Conservation (phyloP, 306 rosid species). For the Oxytropis ochrocephala region DNA sequence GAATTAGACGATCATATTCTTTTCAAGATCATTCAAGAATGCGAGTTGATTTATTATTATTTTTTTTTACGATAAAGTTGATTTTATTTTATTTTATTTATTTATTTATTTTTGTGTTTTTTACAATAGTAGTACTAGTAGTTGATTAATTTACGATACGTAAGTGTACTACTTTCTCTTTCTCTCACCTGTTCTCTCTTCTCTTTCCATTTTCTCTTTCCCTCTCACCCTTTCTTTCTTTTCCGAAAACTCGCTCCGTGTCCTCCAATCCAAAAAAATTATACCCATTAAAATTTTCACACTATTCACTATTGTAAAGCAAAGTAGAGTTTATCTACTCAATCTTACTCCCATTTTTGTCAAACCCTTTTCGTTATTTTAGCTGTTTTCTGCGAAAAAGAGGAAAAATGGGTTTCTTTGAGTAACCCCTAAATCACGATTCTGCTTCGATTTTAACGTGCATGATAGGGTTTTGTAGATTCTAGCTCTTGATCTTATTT, state of each 20-base stretch:
- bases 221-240: slow-evolving; percentile 12
- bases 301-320: slow-evolving; percentile 14
- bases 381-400: background rate
- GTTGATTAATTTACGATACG: too few relatives aligned
- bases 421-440: slow-evolving; percentile 21
- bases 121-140: too few relatives aligned
- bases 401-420: slow-evolving; percentile 20
- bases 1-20: too few relatives aligned
- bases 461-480: slow-evolving; percentile 16
- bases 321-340: background rate
- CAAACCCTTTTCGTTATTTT: background rate
- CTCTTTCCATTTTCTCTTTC: background rate
- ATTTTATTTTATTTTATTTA: too few relatives aligned
- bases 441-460: slow-evolving; percentile 26
- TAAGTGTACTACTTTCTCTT: too few relatives aligned
- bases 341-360: slow-evolving; percentile 11
- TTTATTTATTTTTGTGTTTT: too few relatives aligned
- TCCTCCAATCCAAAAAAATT: slow-evolving; percentile 20
- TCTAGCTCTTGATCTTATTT: slow-evolving; percentile 23
- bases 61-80: too few relatives aligned
- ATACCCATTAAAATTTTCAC: slow-evolving; percentile 28
- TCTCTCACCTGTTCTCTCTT: too few relatives aligned
- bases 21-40: too few relatives aligned
- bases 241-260: slow-evolving; percentile 19
- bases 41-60: too few relatives aligned